Conservation (phyloP, 2,329 filamentous ascomycete genomes). For the Atkinsonella hypoxylon region DNA sequence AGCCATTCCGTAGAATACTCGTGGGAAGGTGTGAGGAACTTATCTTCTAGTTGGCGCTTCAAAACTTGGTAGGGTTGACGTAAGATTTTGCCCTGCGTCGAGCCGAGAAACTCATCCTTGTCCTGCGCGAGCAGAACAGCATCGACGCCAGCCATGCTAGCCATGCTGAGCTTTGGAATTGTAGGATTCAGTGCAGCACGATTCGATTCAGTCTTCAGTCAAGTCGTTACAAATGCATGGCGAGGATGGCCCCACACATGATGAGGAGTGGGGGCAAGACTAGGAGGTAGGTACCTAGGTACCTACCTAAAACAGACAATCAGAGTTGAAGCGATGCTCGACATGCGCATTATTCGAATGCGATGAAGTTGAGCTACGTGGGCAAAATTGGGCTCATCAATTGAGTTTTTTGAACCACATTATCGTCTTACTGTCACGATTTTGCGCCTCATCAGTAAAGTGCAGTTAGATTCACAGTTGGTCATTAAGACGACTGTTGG, state of each 20-base stretch:
- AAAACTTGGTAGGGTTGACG: constrained; percentile 45
- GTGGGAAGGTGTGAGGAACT: constrained; percentile 68
- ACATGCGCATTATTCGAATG: no score
- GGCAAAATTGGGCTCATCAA: no score
- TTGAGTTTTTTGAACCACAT: no score
- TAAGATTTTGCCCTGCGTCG: constrained; percentile 3
- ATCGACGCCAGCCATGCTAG: constrained; percentile 18
- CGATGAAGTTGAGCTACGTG: no score
- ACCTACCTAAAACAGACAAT: no score
- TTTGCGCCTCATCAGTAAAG: no score
- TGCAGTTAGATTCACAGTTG: background rate
- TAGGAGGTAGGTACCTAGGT: no score
- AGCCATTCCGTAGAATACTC: constrained; percentile 79
- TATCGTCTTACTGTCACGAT: no score
- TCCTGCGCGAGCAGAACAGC: constrained; percentile 20
- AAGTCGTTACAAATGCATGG: background rate
- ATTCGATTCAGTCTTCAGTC: constrained; percentile 4
- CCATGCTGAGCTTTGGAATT: constrained; percentile 14
- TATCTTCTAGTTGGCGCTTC: constrained; percentile 58
- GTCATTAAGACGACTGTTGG: constrained; percentile 18
- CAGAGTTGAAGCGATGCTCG: no score
- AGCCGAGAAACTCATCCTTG: constrained; percentile 8
- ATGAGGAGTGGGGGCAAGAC: background rate
- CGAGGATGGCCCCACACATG: background rate
- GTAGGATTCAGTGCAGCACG: background rate